Evolutionary conservation across 805 yeast species (phyloP).

Genomic region (Saccharomycopsis babjevae): DNA sequence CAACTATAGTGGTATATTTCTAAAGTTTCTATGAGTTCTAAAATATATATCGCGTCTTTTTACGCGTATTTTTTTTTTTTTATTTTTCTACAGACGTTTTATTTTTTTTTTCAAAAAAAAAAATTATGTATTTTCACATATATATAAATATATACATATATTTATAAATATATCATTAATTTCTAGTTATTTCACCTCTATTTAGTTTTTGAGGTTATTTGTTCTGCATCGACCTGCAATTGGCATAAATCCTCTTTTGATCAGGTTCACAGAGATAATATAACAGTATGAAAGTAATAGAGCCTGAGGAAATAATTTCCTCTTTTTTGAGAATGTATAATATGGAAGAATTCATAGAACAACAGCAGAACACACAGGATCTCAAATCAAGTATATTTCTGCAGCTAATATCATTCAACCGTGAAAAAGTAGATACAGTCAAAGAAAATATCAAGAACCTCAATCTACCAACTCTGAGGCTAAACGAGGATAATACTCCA

Average conservation of each 20-base stretch:
- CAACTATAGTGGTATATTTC: not conserved
- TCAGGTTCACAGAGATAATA: not conserved
- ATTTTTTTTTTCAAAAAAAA: not conserved
- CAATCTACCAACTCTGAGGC: not conserved
- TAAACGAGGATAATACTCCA: not conserved
- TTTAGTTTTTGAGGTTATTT: no score
- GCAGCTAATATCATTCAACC: not conserved
- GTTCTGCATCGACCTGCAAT: no score
- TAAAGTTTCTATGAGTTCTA: not conserved
- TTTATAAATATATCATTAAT: not conserved
- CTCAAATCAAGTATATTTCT: not conserved
- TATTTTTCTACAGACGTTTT: no score
- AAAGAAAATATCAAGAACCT: not conserved
- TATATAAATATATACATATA: no score
- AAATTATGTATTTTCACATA: not conserved
- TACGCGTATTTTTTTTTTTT: not conserved
- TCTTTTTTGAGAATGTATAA: not conserved
- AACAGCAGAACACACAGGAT: not conserved
- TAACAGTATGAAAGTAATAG: not conserved
- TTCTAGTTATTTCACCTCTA: no score
- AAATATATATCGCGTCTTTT: not conserved
- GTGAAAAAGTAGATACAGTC: not conserved
- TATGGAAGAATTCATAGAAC: not conserved
- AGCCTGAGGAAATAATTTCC: not conserved
- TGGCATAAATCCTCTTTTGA: not conserved